Conservation (phyloP, 2,329 filamentous ascomycete genomes). For the Coniochaeta hoffmannii region DNA sequence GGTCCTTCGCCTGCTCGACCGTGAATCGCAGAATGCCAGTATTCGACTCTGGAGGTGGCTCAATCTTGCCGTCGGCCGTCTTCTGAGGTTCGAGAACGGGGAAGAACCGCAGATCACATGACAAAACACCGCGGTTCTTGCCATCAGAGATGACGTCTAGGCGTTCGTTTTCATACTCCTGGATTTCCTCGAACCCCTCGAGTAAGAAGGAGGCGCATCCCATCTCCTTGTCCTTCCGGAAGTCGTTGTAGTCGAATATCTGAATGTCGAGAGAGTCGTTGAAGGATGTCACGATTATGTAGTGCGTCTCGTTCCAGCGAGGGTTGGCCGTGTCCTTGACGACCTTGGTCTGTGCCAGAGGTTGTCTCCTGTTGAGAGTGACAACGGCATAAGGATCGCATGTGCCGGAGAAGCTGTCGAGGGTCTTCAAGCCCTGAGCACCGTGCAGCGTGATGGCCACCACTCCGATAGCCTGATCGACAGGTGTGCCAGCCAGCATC, state of each 20-base stretch:
- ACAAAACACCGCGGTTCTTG: constrained; percentile 71
- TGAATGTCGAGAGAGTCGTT: constrained; percentile 80
- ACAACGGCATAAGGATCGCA: constrained; percentile 85
- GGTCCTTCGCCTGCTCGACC: constrained; percentile 91
- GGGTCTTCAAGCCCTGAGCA: constrained; percentile 87
- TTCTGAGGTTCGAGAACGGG: constrained; percentile 72
- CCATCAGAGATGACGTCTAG: constrained; percentile 81
- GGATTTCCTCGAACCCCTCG: constrained; percentile 70
- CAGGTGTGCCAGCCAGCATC: constrained; percentile 88
- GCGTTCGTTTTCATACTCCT: constrained; percentile 75
- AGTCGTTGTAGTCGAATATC: constrained; percentile 89
- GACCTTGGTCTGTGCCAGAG: constrained; percentile 83
- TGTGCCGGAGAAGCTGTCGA: constrained; percentile 86
- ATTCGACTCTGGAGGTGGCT: constrained; percentile 80
- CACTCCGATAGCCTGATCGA: constrained; percentile 94
- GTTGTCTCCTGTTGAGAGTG: constrained; percentile 74
- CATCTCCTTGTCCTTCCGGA: constrained; percentile 92
- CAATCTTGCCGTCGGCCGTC: constrained; percentile 66
- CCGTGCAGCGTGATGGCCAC: constrained; percentile 86
- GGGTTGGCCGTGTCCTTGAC: constrained; percentile 79
- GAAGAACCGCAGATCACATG: constrained; percentile 88
- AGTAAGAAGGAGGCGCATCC: constrained; percentile 79
- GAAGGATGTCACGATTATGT: constrained; percentile 87
- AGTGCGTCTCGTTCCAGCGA: constrained; percentile 94
- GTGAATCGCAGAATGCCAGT: constrained; percentile 93